phyloP scores from a whole-genome alignment of 306 rosid genomes.

The Bauhinia variegata region DNA sequence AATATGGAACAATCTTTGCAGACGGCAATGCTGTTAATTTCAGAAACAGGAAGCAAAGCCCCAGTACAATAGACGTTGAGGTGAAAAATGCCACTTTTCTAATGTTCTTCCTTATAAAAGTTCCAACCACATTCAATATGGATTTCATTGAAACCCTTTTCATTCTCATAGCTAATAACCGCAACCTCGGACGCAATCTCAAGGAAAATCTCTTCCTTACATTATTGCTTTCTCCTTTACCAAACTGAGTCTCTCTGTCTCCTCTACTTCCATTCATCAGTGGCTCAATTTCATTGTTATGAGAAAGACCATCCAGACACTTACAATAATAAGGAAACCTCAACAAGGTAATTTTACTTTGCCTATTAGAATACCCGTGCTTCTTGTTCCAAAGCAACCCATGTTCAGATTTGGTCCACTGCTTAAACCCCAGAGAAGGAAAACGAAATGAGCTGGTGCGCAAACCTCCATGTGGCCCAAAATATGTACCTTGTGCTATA shows the following conservation, averaged over 20 bases:
- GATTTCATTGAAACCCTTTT: constrained; percentile 61
- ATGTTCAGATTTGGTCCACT: constrained; percentile 39
- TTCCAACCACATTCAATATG: constrained; percentile 51
- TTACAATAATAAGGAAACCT: constrained; percentile 49
- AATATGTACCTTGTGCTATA: constrained; percentile 46
- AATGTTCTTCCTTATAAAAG: constrained; percentile 63
- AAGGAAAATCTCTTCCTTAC: constrained; percentile 64
- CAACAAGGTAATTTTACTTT: constrained; percentile 38
- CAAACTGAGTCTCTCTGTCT: constrained; percentile 46
- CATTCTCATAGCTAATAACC: constrained; percentile 63
- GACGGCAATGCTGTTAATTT: constrained; percentile 70
- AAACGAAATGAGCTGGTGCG: constrained; percentile 43
- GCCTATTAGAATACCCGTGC: constrained; percentile 37
- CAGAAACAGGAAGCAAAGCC: constrained; percentile 68
- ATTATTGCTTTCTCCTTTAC: constrained; percentile 43
- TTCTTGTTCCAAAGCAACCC: constrained; percentile 45
- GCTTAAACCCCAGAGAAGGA: constrained; percentile 43
- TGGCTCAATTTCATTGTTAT: constrained; percentile 53
- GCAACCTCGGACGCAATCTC: constrained; percentile 80
- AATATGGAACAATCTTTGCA: constrained; percentile 77
- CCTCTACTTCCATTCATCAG: constrained; percentile 52
- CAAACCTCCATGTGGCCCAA: constrained; percentile 47
- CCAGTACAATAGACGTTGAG: constrained; percentile 61
- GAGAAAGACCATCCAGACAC: constrained; percentile 49
- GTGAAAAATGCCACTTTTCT: constrained; percentile 59